Base-by-base conservation (phyloP, 139 green algal species). In the Coelastrella sp. region DNA sequence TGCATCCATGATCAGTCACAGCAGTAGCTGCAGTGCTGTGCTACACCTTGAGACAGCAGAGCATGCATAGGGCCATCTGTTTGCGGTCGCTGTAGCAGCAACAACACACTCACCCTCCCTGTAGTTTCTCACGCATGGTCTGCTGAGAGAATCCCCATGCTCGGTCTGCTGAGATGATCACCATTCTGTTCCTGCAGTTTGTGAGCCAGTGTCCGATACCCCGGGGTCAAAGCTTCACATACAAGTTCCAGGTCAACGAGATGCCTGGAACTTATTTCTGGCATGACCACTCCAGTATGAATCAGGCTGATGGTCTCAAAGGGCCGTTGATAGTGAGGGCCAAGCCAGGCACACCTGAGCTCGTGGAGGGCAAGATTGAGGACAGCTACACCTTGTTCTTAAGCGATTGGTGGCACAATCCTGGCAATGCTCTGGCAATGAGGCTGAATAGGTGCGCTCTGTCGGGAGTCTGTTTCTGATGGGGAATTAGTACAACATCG, bases 321-420 rank as follows among this genome's bases (percentile, higher is more conserved):
- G 95, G 94, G 0, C 88, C 92, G 0, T 88, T 97, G n/a, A 94
- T 97, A 54, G 83, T 97, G 11, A 87, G n/a, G 0, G 88, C 93
- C 0, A 80, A 76, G 3, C 77, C n/a, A 8, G 56, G 74, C 22
- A 60, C 65, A 7, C 59, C 86, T 7, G 56, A 56, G 66, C 66
- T 71, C 3, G 61, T 71, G 3, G 20, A 77, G 10, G 8, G 57
- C 60, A 86, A 54, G 5, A 64, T 10, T 5, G 92, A 95, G 73
- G 92, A 83, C 10, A 93, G 94, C 76, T 66, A 77, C 32, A 91
- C 68, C 3, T 64, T 96, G 3, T 88, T 94, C 74, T 47, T 96
- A 0, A 71, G 7, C 7, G 94, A 96, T 86, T 95, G 92, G 90
- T 96, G 73, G 66, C 61, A 93, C 47, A 22, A 20, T 1, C 57